These are phyloP conservation scores for Lipomyces yamadae DNA, from an alignment of 805 yeast species.

Conservation along the genomic window DNA sequence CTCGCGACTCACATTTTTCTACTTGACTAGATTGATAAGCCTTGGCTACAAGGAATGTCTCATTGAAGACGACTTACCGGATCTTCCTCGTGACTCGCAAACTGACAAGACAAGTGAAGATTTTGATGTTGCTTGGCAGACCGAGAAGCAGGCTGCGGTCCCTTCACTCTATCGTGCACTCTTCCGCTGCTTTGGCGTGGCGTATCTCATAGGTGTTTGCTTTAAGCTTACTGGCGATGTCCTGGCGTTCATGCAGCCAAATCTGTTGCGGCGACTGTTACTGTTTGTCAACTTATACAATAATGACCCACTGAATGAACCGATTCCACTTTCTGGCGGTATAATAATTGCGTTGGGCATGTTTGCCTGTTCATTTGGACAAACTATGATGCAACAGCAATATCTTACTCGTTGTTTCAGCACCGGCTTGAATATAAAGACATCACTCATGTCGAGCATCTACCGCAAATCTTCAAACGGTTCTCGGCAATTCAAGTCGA, in stretches of 20 bases:
- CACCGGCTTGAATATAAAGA: slow-evolving; percentile 66
- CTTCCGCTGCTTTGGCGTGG: slow-evolving; percentile 68
- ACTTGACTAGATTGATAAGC: slow-evolving; percentile 86
- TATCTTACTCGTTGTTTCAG: slow-evolving; percentile 51
- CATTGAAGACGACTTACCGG: slow-evolving; percentile 68
- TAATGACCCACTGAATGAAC: slow-evolving; percentile 23
- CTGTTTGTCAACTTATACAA: slow-evolving; percentile 57
- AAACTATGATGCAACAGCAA: slow-evolving; percentile 69
- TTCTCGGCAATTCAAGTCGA: slow-evolving; percentile 60
- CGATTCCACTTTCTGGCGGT: slow-evolving; percentile 62
- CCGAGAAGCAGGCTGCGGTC: slow-evolving; percentile 55
- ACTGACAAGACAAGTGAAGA: slow-evolving; percentile 51
- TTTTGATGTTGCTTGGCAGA: slow-evolving; percentile 65
- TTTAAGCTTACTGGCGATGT: slow-evolving; percentile 76
- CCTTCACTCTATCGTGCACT: slow-evolving; percentile 67
- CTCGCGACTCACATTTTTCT: slow-evolving; percentile 76
- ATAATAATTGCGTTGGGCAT: slow-evolving; percentile 63
- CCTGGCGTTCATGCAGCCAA: slow-evolving; percentile 82
- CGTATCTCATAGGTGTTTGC: slow-evolving; percentile 68
- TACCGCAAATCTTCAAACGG: slow-evolving; percentile 75
- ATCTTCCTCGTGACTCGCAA: slow-evolving; percentile 68
- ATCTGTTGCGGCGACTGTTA: slow-evolving; percentile 69
- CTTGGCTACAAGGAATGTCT: slow-evolving; percentile 67
- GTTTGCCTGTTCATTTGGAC: slow-evolving; percentile 63
- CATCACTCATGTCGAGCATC: slow-evolving; percentile 66